Evolutionary conservation across 441 rosid species (phyloP), one percentile per base, ranked within the genome.

Genomic region (Melastoma candidum): DNA sequence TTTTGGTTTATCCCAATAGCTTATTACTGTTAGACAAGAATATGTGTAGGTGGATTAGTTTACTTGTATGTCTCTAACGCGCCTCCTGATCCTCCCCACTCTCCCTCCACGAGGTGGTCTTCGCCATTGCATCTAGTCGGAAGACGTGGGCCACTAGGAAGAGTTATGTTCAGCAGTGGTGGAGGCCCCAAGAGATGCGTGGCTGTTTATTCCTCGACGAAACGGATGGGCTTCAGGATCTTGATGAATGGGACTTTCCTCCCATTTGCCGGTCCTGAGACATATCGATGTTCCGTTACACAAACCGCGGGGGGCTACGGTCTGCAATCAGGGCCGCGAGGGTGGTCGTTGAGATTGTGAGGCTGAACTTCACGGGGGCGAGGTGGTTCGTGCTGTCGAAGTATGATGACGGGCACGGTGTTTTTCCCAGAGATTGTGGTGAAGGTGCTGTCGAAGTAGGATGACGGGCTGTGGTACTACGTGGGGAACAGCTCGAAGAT

Each of bases 311-410:
- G 4, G 93, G 97, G 22, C 77, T 60, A 12, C 75, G 81, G 59
- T 82, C 83, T 10, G 97, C 97, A 6, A 80, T 89, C 24, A 81
- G 99, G 0, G 78, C 83, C 24, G 90, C 97, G 0, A 73, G 97
- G 11, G 79, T 75, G 14, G 85, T 93, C 46, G 47, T 63, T 2
- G 99, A 93, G 73, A 78, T 83, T 0, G 86, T 85, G 66, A 60
- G 60, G 12, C 72, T 82, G 10, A 74, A 78, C 53, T 78, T 72
- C 39, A 59, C 95, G 1, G 66, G 77, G 51, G 84, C 80, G 2
- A 65, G 87, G 48, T 93, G 99, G 99, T 88, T 57, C 43, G 95
- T 93, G 22, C 85, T 93, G 5, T 80, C 88, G 12, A 93, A 93
- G 65, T 93, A 93, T 45, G 96, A 93, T 67, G 84, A 88, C 48